Evolutionary conservation across 2,329 filamentous ascomycete species (phyloP).

Genomic region (Hymenoscyphus fructigenus): DNA sequence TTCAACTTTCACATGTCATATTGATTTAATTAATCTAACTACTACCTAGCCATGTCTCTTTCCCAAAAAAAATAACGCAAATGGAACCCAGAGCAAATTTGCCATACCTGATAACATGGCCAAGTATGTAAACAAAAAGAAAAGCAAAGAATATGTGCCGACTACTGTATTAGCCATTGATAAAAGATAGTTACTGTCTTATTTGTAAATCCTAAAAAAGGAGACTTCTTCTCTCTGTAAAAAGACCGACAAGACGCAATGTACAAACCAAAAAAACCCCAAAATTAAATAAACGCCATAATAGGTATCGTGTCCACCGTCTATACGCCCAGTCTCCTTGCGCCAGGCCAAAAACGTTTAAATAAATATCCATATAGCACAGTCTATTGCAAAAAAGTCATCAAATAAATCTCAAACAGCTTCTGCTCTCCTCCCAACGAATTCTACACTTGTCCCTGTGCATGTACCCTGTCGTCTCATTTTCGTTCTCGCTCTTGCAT

Average conservation of each 20-base stretch:
- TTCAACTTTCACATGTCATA: not conserved
- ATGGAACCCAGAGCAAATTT: not conserved
- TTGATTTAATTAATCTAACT: not conserved
- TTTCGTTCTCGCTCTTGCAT: conserved; percentile 30
- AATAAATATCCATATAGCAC: conserved; percentile 17
- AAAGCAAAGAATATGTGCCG: not conserved
- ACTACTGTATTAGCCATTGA: not conserved
- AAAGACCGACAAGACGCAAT: not conserved
- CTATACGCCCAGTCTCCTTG: conserved; percentile 30
- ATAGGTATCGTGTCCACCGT: conserved; percentile 22
- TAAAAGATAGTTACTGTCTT: not conserved
- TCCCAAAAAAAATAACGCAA: not conserved
- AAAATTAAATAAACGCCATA: not conserved
- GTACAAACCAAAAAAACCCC: not conserved
- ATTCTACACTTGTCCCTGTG: conserved; percentile 27
- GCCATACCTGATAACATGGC: too few relatives aligned
- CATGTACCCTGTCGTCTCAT: conserved; percentile 25
- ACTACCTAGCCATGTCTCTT: not conserved
- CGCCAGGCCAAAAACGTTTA: conserved; percentile 17
- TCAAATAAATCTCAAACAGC: conserved; percentile 27
- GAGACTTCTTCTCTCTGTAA: too few relatives aligned
- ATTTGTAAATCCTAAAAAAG: not conserved
- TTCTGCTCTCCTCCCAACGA: conserved; percentile 31
- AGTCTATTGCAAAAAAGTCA: conserved; percentile 10
- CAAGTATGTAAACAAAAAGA: not conserved